Conservation (phyloP, 2,329 filamentous ascomycete species). For the Exophiala bonariae region DNA sequence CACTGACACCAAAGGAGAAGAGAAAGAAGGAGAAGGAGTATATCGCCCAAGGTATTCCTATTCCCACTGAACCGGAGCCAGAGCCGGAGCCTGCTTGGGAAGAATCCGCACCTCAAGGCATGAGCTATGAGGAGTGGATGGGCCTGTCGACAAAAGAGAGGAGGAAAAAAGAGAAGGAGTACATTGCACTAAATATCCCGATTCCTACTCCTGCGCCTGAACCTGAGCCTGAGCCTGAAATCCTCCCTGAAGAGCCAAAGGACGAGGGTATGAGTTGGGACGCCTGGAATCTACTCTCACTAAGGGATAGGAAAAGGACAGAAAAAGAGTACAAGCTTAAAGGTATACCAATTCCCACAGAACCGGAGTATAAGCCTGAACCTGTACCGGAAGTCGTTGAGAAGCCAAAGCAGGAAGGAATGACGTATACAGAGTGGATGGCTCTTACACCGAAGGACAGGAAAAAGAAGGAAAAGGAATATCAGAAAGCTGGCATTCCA, state of each 20-base stretch:
- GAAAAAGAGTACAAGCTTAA: slow-evolving; percentile 4
- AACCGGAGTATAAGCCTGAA: slow-evolving; percentile 26
- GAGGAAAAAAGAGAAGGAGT: slow-evolving; percentile 47
- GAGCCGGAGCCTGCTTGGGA: slow-evolving; percentile 39
- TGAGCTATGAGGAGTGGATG: slow-evolving; percentile 40
- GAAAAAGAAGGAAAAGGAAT: slow-evolving; percentile 47
- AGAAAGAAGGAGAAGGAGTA: slow-evolving; percentile 48
- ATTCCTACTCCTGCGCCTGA: slow-evolving; percentile 38
- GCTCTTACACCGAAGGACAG: slow-evolving; percentile 46
- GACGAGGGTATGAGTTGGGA: neutral
- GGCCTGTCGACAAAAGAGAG: slow-evolving; percentile 46
- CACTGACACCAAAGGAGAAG: slow-evolving; percentile 46
- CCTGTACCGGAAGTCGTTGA: slow-evolving; percentile 34
- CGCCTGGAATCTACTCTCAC: neutral
- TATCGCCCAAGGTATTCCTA: slow-evolving; percentile 35
- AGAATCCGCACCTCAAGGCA: slow-evolving; percentile 40
- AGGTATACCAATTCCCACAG: neutral
- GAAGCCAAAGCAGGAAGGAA: slow-evolving; percentile 41
- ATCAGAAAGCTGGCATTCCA: slow-evolving; percentile 37
- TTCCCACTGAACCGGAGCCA: slow-evolving; percentile 6
- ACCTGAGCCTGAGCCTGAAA: slow-evolving; percentile 39
- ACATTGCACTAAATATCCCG: slow-evolving; percentile 36
- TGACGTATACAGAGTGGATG: slow-evolving; percentile 40
- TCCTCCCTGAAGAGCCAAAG: slow-evolving; percentile 27
- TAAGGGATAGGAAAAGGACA: slow-evolving; percentile 6